Evolutionary conservation across 306 rosid species (phyloP), one percentile per base, ranked within the genome.

Genomic region (Cucurbita ficifolia): DNA sequence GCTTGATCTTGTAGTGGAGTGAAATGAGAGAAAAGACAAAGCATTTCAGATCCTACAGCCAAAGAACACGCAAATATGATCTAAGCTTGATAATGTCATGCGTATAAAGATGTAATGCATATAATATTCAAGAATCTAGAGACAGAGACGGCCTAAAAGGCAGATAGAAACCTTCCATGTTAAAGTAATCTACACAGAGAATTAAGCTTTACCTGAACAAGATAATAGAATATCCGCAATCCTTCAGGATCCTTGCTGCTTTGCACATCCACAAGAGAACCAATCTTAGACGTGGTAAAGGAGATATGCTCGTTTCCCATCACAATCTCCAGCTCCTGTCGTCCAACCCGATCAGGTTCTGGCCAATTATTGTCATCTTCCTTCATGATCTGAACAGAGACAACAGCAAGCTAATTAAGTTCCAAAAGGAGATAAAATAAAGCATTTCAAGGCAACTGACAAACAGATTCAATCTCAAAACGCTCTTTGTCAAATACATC

Each of bases 341-440:
- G 83, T 39, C 99, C 99, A 12, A 94, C 89, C 1, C 99, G 87
- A 67, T 94, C 99, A 0, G 99, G 99, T 72, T 91, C 99, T 0
- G 99, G 97, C 99, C 99, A 94, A 83, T 89, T 91, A 87, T 85
- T 87, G 74, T 94, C 99, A 64, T 94, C 99, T 82, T 94, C 99
- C 82, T 89, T 94, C 96, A 91, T 84, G 72, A 94, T 91, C 99
- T 94, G 59, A 57, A 78, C 17, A 63, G 43, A 49, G 13, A 76
- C 24, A 57, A 62, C 24, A 8, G 62, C 36, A 18, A 40, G 17
- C 21, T 76, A 18, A 40, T 70, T n/a, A 77, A 52, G 45, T 57
- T 73, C 50, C 19, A 50, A 46, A 60, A 48, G 49, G 22, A 3
- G 1, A 38, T 2, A 64, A 13, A 19, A 39, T 8, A 21, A 39